A percentile compares a stretch with the other conserved stretches of the same genome.
Evolutionary conservation across 179 eudicot species (phyloP).

Genomic region (Patellifolia procumbens): DNA sequence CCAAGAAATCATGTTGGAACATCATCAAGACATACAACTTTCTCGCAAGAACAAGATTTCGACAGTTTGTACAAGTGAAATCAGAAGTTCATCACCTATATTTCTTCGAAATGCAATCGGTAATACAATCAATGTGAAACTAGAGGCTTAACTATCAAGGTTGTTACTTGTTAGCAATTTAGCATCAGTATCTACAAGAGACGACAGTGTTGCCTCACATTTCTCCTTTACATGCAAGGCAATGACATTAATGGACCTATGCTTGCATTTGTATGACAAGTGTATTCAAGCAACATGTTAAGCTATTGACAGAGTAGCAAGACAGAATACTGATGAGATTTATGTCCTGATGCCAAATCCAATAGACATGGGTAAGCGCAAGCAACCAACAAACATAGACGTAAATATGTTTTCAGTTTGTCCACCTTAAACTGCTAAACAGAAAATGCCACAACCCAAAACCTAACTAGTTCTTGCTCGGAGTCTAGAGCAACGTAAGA

Average conservation of each 20-base stretch:
- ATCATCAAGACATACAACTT: not conserved
- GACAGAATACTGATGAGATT: not conserved
- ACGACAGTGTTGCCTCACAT: not conserved
- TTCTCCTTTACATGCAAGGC: not conserved
- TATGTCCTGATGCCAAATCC: not conserved
- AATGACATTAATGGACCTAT: not conserved
- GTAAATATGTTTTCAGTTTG: not conserved
- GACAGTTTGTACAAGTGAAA: not conserved
- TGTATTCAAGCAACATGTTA: not conserved
- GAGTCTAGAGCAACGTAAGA: constrained; percentile 1
- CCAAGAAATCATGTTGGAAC: not conserved
- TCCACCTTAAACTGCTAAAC: not conserved
- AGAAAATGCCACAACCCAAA: not conserved
- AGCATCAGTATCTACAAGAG: constrained; percentile 3
- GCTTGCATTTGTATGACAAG: not conserved
- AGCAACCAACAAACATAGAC: not conserved
- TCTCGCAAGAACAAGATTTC: not conserved
- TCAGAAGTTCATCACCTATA: constrained; percentile 14
- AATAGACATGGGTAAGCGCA: not conserved
- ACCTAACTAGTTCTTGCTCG: not conserved
- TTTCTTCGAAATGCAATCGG: not conserved
- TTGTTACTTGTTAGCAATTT: constrained; percentile 19
- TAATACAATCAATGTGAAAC: constrained; percentile 10
- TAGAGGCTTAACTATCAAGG: not conserved
- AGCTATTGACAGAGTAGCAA: not conserved